A percentile compares a stretch with the other conserved stretches of the same genome.
These are phyloP conservation scores for Byssothecium circinans DNA, from an alignment of 2,329 filamentous ascomycete species.

Conservation along the genomic window DNA sequence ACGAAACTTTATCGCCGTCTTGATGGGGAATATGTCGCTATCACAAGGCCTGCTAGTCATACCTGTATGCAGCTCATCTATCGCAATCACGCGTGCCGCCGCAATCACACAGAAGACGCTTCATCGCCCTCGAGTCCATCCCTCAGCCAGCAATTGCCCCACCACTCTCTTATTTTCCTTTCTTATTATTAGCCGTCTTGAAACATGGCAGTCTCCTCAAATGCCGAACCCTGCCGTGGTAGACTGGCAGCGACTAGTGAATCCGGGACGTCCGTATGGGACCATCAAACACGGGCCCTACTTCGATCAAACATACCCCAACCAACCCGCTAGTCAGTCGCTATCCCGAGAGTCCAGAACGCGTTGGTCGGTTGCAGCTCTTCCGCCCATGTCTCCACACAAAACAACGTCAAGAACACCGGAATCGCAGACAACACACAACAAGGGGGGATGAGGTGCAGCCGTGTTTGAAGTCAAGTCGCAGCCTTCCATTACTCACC, in stretches of 20 bases:
- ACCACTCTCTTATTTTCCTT: not conserved
- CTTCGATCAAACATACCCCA: conserved; percentile 13
- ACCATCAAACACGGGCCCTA: conserved; percentile 15
- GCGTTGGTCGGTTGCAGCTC: too few relatives aligned
- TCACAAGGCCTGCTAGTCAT: not conserved
- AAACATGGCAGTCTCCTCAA: not conserved
- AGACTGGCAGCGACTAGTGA: too few relatives aligned
- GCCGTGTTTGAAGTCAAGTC: too few relatives aligned
- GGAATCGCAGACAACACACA: too few relatives aligned
- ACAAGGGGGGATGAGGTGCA: too few relatives aligned
- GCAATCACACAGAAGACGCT: too few relatives aligned
- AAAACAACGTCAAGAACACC: too few relatives aligned
- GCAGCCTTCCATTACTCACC: too few relatives aligned
- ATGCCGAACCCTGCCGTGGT: conserved; percentile 3
- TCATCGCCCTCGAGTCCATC: conserved; percentile 1
- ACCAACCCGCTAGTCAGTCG: conserved; percentile 11
- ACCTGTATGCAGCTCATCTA: too few relatives aligned
- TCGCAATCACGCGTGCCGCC: too few relatives aligned
- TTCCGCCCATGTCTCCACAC: too few relatives aligned
- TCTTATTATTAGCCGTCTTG: too few relatives aligned
- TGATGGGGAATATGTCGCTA: not conserved
- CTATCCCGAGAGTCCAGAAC: conserved; percentile 5
- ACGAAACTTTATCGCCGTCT: not conserved
- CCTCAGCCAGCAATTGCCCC: not conserved
- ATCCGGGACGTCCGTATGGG: conserved; percentile 1